Evolutionary conservation across 169 alveolate genomes (phyloP).

Genomic region (Cryptosporidium canis): DNA sequence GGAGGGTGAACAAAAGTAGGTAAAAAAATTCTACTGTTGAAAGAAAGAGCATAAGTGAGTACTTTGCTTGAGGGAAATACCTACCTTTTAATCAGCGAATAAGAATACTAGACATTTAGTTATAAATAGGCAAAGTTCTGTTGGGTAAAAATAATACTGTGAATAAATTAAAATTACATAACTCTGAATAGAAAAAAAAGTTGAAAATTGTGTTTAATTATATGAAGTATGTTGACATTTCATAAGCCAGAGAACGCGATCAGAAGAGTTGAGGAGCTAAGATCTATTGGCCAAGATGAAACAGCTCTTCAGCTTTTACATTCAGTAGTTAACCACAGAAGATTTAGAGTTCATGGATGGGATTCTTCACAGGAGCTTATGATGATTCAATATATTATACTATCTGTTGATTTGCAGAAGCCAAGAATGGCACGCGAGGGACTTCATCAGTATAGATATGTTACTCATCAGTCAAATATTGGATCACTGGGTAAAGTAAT

Average conservation of each 20-base stretch:
- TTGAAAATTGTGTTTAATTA: background rate
- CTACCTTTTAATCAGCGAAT: background rate
- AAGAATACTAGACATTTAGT: background rate
- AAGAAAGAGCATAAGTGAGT: background rate
- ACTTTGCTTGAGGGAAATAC: background rate
- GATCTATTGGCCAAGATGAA: constrained; percentile 89
- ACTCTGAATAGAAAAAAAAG: background rate
- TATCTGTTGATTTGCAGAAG: constrained; percentile 87
- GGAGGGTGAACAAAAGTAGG: background rate
- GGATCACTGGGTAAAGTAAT: constrained; percentile 90
- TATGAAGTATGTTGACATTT: constrained; percentile 81
- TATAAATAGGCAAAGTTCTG: background rate
- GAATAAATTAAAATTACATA: background rate
- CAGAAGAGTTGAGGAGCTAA: constrained; percentile 89
- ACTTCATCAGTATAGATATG: constrained; percentile 87
- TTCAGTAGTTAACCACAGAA: constrained; percentile 88
- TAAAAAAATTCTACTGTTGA: background rate
- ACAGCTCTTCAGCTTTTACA: constrained; percentile 88
- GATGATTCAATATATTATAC: constrained; percentile 88
- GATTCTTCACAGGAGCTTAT: constrained; percentile 89
- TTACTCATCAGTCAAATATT: constrained; percentile 89
- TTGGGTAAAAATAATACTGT: background rate
- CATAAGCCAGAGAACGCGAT: constrained; percentile 92
- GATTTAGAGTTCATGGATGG: constrained; percentile 89
- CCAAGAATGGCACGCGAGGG: constrained; percentile 91